Evolutionary conservation across 495 filamentous ascomycete genomes (phyloP).

Genomic region (Wilcoxina mikolae): DNA sequence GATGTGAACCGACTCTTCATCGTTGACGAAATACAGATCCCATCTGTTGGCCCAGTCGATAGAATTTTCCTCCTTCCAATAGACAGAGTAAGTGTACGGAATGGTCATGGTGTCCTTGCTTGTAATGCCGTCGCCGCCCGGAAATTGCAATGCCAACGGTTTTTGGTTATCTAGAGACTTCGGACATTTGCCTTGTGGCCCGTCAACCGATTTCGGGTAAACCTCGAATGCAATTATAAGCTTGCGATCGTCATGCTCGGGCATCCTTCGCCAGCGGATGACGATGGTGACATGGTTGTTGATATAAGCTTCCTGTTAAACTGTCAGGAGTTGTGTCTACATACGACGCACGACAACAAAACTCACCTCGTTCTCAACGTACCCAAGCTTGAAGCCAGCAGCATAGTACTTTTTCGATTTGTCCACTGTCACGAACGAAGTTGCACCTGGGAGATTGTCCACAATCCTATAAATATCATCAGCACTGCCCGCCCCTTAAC

Average conservation of each 20-base stretch:
- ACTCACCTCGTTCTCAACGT: constrained; percentile 40
- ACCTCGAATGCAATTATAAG: constrained; percentile 88
- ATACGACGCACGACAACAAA: not conserved
- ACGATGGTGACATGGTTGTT: constrained; percentile 89
- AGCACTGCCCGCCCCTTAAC: constrained; percentile 5
- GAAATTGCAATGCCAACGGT: constrained; percentile 42
- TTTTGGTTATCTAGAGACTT: constrained; percentile 41
- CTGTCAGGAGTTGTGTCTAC: not conserved
- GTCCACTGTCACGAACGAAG: constrained; percentile 82
- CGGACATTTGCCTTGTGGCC: constrained; percentile 30
- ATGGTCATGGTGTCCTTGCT: constrained; percentile 58
- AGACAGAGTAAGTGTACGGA: constrained; percentile 85
- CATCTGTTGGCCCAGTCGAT: constrained; percentile 79
- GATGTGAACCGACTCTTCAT: constrained; percentile 68
- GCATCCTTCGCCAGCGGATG: constrained; percentile 59
- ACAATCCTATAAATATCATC: constrained; percentile 44
- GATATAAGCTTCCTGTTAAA: constrained; percentile 40
- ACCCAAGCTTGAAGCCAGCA: constrained; percentile 86
- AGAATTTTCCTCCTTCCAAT: constrained; percentile 70
- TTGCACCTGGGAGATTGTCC: constrained; percentile 85
- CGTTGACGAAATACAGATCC: constrained; percentile 88
- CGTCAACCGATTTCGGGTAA: constrained; percentile 69
- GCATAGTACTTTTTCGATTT: constrained; percentile 83
- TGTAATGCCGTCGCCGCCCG: constrained; percentile 38
- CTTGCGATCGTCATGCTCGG: constrained; percentile 56